Conservation (phyloP, 495 filamentous ascomycete genomes). For the Penicillium pancosmium region DNA sequence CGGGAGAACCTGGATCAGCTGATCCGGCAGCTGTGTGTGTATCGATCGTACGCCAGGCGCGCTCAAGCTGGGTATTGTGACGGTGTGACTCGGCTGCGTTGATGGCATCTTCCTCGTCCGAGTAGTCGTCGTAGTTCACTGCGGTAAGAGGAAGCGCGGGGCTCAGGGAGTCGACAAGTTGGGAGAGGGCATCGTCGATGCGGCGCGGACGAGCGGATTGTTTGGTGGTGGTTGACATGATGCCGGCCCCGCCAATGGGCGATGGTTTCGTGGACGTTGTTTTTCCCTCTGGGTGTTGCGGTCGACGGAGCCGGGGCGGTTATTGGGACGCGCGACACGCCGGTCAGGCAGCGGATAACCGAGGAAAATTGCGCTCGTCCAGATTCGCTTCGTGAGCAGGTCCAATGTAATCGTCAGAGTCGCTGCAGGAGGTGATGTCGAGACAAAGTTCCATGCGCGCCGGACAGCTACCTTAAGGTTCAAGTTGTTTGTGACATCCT, state of each 20-base stretch:
- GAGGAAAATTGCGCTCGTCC: background rate
- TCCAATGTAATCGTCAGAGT: background rate
- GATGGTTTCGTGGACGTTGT: constrained; percentile 10
- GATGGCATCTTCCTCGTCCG: constrained; percentile 48
- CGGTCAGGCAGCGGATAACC: background rate
- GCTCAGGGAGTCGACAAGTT: constrained; percentile 55
- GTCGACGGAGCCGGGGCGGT: background rate
- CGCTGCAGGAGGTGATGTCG: background rate
- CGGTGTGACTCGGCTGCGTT: constrained; percentile 48
- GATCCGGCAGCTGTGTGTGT: constrained; percentile 27
- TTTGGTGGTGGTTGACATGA: constrained; percentile 36
- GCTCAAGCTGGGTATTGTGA: constrained; percentile 43
- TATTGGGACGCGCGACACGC: too few species aligned
- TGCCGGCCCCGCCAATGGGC: constrained; percentile 19
- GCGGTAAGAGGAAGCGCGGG: constrained; percentile 41
- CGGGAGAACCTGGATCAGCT: constrained; percentile 34
- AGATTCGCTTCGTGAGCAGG: too few species aligned
- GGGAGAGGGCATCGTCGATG: constrained; percentile 58
- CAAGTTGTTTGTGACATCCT: background rate
- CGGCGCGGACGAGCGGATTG: constrained; percentile 45
- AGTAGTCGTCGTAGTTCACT: constrained; percentile 37
- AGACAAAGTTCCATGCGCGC: constrained; percentile 3
- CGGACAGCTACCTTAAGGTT: background rate
- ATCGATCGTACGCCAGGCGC: constrained; percentile 48
- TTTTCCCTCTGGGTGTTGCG: background rate